Evolutionary conservation across 345 rosid genomes (phyloP).

Genomic region (Capsella bursapastoris): DNA sequence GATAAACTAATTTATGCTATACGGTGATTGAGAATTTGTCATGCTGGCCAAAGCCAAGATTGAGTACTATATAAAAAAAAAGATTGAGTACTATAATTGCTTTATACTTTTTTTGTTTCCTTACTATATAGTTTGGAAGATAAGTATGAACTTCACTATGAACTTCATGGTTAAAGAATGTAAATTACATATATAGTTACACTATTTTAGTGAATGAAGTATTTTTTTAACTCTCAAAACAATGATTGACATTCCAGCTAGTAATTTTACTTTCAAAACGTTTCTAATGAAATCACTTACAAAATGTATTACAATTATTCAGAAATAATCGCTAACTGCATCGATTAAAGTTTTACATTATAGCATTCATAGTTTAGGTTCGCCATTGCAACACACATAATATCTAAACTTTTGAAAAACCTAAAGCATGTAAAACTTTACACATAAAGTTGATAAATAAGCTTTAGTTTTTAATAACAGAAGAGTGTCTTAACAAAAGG

Average conservation of each 20-base stretch:
- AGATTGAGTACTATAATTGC: too few relatives aligned
- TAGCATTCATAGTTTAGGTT: background rate
- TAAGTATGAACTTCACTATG: background rate
- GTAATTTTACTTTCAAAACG: background rate
- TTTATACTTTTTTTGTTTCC: too few relatives aligned
- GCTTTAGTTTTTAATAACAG: constrained; percentile 12
- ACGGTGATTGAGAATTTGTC: background rate
- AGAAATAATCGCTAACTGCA: background rate
- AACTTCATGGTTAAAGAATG: background rate
- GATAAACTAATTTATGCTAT: background rate
- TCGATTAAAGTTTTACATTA: background rate
- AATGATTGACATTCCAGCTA: background rate
- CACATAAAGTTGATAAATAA: background rate
- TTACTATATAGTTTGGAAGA: background rate
- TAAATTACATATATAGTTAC: too few relatives aligned
- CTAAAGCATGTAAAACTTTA: constrained; percentile 1
- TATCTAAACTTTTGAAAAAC: background rate
- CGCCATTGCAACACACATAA: background rate
- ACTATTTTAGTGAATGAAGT: too few relatives aligned
- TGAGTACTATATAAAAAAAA: background rate
- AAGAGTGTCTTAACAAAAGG: constrained; percentile 28
- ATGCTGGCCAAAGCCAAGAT: background rate
- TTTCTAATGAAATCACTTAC: background rate
- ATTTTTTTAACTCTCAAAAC: too few relatives aligned
- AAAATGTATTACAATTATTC: background rate